phyloP scores from a whole-genome alignment of 1,139 yeast genomes.

The Kurtzmaniella natalensis region DNA sequence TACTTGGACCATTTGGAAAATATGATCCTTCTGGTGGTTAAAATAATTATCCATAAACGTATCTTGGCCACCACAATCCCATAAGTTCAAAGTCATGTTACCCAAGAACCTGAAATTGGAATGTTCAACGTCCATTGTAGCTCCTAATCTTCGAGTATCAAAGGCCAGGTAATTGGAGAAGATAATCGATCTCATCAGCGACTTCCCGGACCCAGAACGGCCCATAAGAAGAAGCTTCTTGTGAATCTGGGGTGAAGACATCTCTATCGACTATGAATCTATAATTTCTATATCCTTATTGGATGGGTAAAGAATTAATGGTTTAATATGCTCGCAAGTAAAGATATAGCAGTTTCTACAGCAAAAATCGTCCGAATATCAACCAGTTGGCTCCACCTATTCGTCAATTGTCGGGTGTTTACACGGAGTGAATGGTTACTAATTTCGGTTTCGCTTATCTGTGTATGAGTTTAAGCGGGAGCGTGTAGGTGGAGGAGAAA shows the following conservation, averaged over 20 bases:
- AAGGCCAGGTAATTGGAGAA: constrained; percentile 95
- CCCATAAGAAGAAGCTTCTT: constrained; percentile 61
- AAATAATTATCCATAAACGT: constrained; percentile 94
- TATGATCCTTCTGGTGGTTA: constrained; percentile 82
- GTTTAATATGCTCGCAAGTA: no score
- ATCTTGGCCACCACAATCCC: constrained; percentile 99
- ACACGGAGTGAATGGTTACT: no score
- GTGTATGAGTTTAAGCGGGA: no score
- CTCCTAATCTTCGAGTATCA: constrained; percentile 92
- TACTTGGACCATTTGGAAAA: constrained; percentile 96
- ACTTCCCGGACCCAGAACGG: constrained; percentile 95
- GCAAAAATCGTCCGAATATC: no score
- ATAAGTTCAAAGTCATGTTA: constrained; percentile 87
- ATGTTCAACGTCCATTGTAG: constrained; percentile 96
- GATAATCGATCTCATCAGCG: constrained; percentile 94
- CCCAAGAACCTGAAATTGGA: constrained; percentile 90
- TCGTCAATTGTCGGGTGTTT: no score
- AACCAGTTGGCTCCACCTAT: no score
- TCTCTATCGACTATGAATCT: no score
- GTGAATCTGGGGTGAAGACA: constrained; percentile 29
- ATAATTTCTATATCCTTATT: no score
- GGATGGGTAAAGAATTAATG: no score
- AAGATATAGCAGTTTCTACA: no score
- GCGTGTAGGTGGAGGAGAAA: no score
- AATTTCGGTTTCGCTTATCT: no score